These are phyloP conservation scores for Ceratorhiza oryzae-sativae DNA, from an alignment of 1,284 basidiomycete species.

Conservation along the genomic window DNA sequence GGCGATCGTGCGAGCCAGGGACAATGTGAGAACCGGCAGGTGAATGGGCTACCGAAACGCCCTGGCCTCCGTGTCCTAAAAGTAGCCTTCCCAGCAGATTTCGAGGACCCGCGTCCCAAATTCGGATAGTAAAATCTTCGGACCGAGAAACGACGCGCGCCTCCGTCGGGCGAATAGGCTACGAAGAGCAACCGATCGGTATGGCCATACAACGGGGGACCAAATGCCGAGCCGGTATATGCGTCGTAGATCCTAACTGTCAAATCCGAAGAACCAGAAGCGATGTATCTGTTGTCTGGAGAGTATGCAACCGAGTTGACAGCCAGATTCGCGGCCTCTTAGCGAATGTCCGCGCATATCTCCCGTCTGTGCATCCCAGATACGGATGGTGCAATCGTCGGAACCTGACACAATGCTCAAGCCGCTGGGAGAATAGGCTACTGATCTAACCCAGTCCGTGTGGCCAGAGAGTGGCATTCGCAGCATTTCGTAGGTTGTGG, in stretches of 20 bases:
- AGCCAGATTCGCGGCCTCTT: too few species aligned
- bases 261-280: not conserved
- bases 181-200: not conserved
- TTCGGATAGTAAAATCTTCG: conserved; percentile 27
- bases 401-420: conserved; percentile 40
- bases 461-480: not conserved
- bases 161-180: conserved; percentile 29
- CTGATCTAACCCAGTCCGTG: conserved; percentile 43
- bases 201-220: not conserved
- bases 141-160: conserved; percentile 30
- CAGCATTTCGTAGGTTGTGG: not conserved
- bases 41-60: conserved; percentile 12
- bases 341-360: too few species aligned
- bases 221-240: not conserved
- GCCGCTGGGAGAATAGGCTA: conserved; percentile 54
- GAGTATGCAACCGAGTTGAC: not conserved
- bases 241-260: not conserved
- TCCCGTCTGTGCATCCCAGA: conserved; percentile 35
- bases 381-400: conserved; percentile 6
- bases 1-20: conserved; percentile 1
- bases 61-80: not conserved
- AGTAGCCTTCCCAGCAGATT: not conserved
- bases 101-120: conserved; percentile 33
- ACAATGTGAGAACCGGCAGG: conserved; percentile 20
- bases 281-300: not conserved